A percentile compares a stretch with the other conserved stretches of the same genome.
phyloP scores from a whole-genome alignment of 1,139 yeast genomes.

The Insectozyma bohioensis region DNA sequence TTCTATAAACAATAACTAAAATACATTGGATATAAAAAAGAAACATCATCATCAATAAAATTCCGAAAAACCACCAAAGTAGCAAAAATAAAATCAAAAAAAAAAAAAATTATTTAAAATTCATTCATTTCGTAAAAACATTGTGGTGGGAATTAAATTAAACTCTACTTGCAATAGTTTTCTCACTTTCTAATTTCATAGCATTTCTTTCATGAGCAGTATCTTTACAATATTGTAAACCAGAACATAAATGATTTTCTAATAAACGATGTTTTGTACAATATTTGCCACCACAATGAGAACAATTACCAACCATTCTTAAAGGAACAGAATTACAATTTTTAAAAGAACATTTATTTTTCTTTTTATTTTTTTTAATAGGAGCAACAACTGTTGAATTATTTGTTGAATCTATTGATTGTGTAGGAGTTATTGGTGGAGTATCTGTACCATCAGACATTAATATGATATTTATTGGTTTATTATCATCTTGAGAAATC shows the following conservation, averaged over 20 bases:
- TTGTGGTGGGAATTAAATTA: slow-evolving; percentile 12
- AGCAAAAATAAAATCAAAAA: slow-evolving; percentile 1
- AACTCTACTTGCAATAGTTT: slow-evolving; percentile 35
- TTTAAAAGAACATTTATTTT: slow-evolving; percentile 62
- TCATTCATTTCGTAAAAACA: not conserved
- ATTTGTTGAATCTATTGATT: slow-evolving; percentile 14
- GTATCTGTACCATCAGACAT: slow-evolving; percentile 38
- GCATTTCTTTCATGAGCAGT: slow-evolving; percentile 57
- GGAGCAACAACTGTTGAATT: slow-evolving; percentile 19
- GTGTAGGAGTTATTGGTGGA: slow-evolving; percentile 19
- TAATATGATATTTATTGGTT: slow-evolving; percentile 39
- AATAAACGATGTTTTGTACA: slow-evolving; percentile 85
- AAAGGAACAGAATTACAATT: slow-evolving; percentile 67
- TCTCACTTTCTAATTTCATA: slow-evolving; percentile 42
- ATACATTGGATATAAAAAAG: no score
- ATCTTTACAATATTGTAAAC: slow-evolving; percentile 78
- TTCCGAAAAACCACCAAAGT: no score
- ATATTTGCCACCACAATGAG: slow-evolving; percentile 80
- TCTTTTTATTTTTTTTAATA: slow-evolving; percentile 47
- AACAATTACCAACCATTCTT: slow-evolving; percentile 86
- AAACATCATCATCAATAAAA: no score
- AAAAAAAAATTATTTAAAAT: not conserved
- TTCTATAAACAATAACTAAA: no score
- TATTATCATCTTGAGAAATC: slow-evolving; percentile 17
- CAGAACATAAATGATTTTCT: slow-evolving; percentile 82